A percentile compares a stretch with the other conserved stretches of the same genome.
phyloP scores from a whole-genome alignment of 2,329 filamentous ascomycete genomes.

The Alternaria arbusti region DNA sequence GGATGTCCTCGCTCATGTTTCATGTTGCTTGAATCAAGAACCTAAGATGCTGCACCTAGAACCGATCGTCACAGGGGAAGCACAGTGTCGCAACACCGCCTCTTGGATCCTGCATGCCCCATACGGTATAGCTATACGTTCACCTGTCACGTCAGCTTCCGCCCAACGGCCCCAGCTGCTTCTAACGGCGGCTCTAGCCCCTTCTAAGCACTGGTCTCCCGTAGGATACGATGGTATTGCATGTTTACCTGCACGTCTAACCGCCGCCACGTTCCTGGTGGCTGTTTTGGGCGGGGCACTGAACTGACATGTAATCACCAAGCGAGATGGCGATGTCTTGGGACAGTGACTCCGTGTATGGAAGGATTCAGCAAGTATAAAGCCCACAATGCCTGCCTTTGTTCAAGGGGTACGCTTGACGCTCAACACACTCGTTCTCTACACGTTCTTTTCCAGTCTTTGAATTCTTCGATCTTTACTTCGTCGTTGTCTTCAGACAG shows the following conservation, averaged over 20 bases:
- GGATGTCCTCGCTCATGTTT: slow-evolving; percentile 5
- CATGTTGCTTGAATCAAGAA: slow-evolving; percentile 2
- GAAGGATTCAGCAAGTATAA: slow-evolving; percentile 25
- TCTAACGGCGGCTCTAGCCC: slow-evolving; percentile 21
- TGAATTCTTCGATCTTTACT: slow-evolving; percentile 21
- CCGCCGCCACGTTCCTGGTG: slow-evolving; percentile 12
- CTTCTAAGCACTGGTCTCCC: slow-evolving; percentile 14
- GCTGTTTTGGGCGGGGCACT: slow-evolving; percentile 20
- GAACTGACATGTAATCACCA: slow-evolving; percentile 18
- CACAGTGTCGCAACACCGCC: not conserved
- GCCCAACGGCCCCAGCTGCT: slow-evolving; percentile 21
- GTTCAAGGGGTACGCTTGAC: slow-evolving; percentile 37
- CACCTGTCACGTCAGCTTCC: slow-evolving; percentile 11
- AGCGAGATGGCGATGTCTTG: slow-evolving; percentile 24
- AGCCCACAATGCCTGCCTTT: slow-evolving; percentile 10
- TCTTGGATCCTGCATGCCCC: not conserved
- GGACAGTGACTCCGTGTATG: not conserved
- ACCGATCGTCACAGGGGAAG: slow-evolving; percentile 6
- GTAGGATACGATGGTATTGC: slow-evolving; percentile 18
- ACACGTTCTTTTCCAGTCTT: slow-evolving; percentile 28
- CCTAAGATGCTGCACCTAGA: slow-evolving; percentile 7
- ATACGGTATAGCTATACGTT: not conserved
- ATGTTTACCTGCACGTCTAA: slow-evolving; percentile 13
- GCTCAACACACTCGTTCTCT: slow-evolving; percentile 34
- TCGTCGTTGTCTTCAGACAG: slow-evolving; percentile 21